Evolutionary conservation across 768 basidiomycete species (phyloP), one percentile per base, ranked within the genome.

Genomic region (Tephrocybe sp.): DNA sequence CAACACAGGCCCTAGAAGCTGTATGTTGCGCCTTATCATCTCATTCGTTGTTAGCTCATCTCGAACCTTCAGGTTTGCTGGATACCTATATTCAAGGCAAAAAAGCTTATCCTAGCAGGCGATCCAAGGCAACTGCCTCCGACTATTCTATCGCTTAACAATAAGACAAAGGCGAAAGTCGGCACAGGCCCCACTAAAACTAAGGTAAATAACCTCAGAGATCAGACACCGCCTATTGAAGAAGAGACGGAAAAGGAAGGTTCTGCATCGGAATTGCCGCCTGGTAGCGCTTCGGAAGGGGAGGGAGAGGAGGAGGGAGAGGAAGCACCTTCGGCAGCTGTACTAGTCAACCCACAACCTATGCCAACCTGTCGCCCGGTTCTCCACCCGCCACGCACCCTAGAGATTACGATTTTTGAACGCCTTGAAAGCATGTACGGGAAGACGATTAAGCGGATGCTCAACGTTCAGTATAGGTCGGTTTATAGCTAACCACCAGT

Each of bases 111-210:
- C 12, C 73, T 97, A 20, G 95, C 95, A 1, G 96, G 96, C 0
- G 96, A 98, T 68, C 95, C 94, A 1, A 87, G 92, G 77, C 96
- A 98, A 72, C 76, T 99, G 3, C 94, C 94, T 0, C 96, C 96
- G 0, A 99, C 96, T 0, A 83, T 98, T 41, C 73, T 96, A 23
- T 90, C 92, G 4, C 60, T 80, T 7, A 71, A 82, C 52, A 70
- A 71, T 23, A 66, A 71, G n/a, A 67, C 33, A 36, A 60, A 57
- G 38, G 33, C 14, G 13, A 38, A 53, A 39, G 26, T 33, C 11
- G 13, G n/a, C 17, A 13, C n/a, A 1, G 20, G 20, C 16, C 38
- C 35, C 13, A 30, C 35, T 12, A 13, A n/a, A 5, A 48, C 26
- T 7, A 26, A 7, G 26, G 26, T 7, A 7, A 26, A 26, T 7